Conservation (phyloP, 805 yeast species). For the Torulaspora quercuum region DNA sequence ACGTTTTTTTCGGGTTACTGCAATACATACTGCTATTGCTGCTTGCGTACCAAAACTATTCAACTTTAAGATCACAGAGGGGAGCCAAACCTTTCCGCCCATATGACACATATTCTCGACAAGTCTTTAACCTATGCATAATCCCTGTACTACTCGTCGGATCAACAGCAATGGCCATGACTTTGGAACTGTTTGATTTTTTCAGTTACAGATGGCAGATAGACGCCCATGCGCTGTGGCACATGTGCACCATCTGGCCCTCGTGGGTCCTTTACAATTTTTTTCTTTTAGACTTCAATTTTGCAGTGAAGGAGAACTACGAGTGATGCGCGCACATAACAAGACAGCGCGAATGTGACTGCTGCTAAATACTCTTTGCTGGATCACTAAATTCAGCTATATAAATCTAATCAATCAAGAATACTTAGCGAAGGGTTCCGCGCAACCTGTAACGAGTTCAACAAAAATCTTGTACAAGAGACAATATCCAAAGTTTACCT, state of each 20-base stretch:
- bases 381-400: no score
- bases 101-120: slow-evolving; percentile 9
- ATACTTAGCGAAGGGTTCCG: no score
- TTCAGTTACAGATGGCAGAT: slow-evolving; percentile 64
- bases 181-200: slow-evolving; percentile 88
- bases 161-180: slow-evolving; percentile 67
- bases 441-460: no score
- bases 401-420: no score
- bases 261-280: slow-evolving; percentile 69
- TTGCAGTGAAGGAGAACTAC: slow-evolving; percentile 9
- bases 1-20: slow-evolving; percentile 69
- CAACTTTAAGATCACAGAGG: slow-evolving; percentile 14
- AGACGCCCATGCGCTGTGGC: slow-evolving; percentile 96
- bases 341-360: not conserved
- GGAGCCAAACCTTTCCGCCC: slow-evolving; percentile 7
- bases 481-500: no score
- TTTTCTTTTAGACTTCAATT: slow-evolving; percentile 43
- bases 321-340: no score
- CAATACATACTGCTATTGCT: slow-evolving; percentile 53
- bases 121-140: slow-evolving; percentile 31
- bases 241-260: slow-evolving; percentile 80
- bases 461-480: no score
- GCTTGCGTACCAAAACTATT: slow-evolving; percentile 35
- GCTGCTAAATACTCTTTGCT: not conserved
- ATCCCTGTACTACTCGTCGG: slow-evolving; percentile 52